Evolutionary conservation across 208 protist species (phyloP), one percentile per base, ranked within the genome.

Genomic region (Trypanosoma conorhini): DNA sequence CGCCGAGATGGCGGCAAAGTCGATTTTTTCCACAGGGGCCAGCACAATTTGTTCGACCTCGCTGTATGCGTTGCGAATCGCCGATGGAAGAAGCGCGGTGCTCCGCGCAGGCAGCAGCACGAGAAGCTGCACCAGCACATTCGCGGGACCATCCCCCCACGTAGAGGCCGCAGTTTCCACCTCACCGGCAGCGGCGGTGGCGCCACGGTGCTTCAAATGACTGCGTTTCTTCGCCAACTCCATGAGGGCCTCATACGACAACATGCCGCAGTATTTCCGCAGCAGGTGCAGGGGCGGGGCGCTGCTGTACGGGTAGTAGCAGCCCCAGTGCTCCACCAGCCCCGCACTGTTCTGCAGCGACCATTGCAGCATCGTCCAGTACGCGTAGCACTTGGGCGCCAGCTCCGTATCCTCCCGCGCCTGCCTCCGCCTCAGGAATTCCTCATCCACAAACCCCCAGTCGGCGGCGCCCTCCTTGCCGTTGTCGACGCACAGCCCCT

Each of bases 291-390:
- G 71, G 1, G 88, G 83, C 13, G 91, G 91, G 50, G 88, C 91
- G 21, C 61, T 78, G 58, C 65, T 72, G 72, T 85, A 96, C 9
- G 91, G 91, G 85, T 96, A 96, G 74, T 93, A 93, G 79, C 88
- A 93, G 35, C 86, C 79, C 88, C 91, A 96, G 80, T 93, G 83
- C 62, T 93, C 83, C 57, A 94, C 86, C 21, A 87, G 76, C 9
- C 91, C 91, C 10, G 81, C 84, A 54, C 87, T 94, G 80, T 96
- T 94, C 70, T 93, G 86, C 74, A 96, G 70, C 1, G 91, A 88
- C 88, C 91, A 96, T 81, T 96, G 91, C 74, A 96, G 74, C 91
- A 94, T 94, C 28, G 88, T 93, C 88, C 91, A 96, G 80, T 96
- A 96, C 79, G 83, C 87, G 72, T 92, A 94, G 70, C 88, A 94